Percentiles rank a stretch among this genome's conserved stretches.
Evolutionary conservation across 352 stramenopile genomes (phyloP).

Genomic region (Globisporangium ultimum): DNA sequence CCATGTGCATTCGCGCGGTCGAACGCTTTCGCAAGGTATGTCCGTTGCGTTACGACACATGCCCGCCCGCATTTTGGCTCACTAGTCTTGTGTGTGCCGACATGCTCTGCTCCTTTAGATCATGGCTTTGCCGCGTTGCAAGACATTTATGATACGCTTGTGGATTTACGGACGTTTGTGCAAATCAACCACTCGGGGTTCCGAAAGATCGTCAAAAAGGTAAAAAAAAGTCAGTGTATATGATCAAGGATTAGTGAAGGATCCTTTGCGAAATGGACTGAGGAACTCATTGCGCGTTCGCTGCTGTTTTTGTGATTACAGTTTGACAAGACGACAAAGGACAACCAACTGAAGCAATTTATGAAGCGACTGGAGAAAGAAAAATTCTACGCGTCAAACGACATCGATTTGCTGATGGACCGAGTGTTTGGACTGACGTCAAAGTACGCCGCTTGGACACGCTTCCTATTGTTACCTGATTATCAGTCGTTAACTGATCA

Average conservation of each 20-base stretch:
- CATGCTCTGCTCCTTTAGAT: slow-evolving; percentile 20
- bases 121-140: slow-evolving; percentile 81
- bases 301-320: slow-evolving; percentile 15
- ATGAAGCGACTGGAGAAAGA: slow-evolving; percentile 79
- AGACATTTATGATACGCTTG: slow-evolving; percentile 88
- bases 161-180: slow-evolving; percentile 88
- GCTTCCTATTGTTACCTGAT: slow-evolving; percentile 14
- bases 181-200: slow-evolving; percentile 92
- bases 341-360: slow-evolving; percentile 61
- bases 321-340: slow-evolving; percentile 91
- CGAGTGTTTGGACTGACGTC: slow-evolving; percentile 77
- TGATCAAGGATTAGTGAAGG: too few species aligned
- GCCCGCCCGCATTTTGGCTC: neutral
- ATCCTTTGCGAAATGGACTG: too few species aligned
- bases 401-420: slow-evolving; percentile 77
- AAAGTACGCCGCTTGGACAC: slow-evolving; percentile 33
- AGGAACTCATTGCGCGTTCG: neutral
- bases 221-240: slow-evolving; percentile 7
- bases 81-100: neutral
- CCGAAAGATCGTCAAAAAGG: slow-evolving; percentile 93
- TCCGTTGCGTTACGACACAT: neutral
- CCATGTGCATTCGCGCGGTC: slow-evolving; percentile 67
- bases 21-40: slow-evolving; percentile 60
- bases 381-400: slow-evolving; percentile 76
- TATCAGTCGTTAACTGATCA: neutral